A percentile compares a stretch with the other conserved stretches of the same genome.
Evolutionary conservation across 805 yeast species (phyloP).

Genomic region (Myxozyma lipomycoides): DNA sequence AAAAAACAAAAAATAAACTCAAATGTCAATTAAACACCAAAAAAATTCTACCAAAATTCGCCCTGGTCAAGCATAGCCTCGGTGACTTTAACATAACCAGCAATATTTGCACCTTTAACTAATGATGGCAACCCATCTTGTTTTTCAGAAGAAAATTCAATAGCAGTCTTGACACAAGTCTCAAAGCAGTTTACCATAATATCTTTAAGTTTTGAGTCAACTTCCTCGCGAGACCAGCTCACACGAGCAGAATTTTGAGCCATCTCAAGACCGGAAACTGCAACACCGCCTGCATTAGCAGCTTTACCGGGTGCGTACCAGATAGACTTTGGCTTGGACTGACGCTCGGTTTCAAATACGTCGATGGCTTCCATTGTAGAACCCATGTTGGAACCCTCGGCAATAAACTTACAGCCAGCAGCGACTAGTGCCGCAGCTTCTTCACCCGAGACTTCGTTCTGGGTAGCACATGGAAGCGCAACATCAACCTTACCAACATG

Average conservation of each 20-base stretch:
- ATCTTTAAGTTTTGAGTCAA: slow-evolving; percentile 81
- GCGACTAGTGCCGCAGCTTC: slow-evolving; percentile 94
- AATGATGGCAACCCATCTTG: slow-evolving; percentile 79
- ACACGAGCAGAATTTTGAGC: slow-evolving; percentile 97
- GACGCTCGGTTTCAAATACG: slow-evolving; percentile 67
- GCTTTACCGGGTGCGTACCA: slow-evolving; percentile 99
- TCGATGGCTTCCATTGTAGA: slow-evolving; percentile 96
- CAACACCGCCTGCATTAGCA: slow-evolving; percentile 99
- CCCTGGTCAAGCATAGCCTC: slow-evolving; percentile 98
- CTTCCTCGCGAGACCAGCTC: slow-evolving; percentile 87
- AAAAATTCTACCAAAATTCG: slow-evolving; percentile 48
- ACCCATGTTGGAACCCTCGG: slow-evolving; percentile 99
- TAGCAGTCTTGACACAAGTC: slow-evolving; percentile 86
- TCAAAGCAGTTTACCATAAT: slow-evolving; percentile 92
- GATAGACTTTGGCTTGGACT: slow-evolving; percentile 44
- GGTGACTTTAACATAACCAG: slow-evolving; percentile 98
- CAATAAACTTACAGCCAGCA: slow-evolving; percentile 87
- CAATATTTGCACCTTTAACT: slow-evolving; percentile 98
- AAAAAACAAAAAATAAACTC: neutral
- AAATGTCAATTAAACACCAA: neutral
- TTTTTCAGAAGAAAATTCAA: slow-evolving; percentile 65
- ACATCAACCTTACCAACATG: slow-evolving; percentile 88
- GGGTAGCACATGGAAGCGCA: slow-evolving; percentile 98
- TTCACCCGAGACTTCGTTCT: slow-evolving; percentile 94
- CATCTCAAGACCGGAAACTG: slow-evolving; percentile 98